Conservation (phyloP, 2,329 filamentous ascomycete genomes). For the Scortechinia acanthostroma region DNA sequence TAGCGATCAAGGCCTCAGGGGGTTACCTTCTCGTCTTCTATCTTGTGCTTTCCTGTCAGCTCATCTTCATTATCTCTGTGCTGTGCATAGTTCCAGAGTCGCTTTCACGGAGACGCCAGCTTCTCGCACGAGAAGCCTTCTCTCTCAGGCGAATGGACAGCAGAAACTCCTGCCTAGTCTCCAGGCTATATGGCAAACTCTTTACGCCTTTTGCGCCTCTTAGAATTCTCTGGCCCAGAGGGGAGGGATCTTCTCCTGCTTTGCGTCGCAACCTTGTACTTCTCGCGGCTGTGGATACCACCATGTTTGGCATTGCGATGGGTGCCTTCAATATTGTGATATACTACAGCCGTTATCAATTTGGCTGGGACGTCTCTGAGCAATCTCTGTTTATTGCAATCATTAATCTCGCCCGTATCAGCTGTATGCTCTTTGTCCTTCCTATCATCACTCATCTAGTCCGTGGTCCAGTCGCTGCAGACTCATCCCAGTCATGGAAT, state of each 20-base stretch:
- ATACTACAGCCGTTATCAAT: slow-evolving; percentile 74
- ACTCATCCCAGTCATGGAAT: slow-evolving; percentile 20
- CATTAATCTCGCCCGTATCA: slow-evolving; percentile 71
- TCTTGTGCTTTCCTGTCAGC: slow-evolving; percentile 65
- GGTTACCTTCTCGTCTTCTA: slow-evolving; percentile 80
- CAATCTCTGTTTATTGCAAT: slow-evolving; percentile 74
- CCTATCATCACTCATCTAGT: slow-evolving; percentile 70
- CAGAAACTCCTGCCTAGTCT: slow-evolving; percentile 12
- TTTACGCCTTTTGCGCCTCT: slow-evolving; percentile 72
- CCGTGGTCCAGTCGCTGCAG: slow-evolving; percentile 39
- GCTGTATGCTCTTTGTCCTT: slow-evolving; percentile 68
- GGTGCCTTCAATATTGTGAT: slow-evolving; percentile 58
- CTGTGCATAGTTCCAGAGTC: slow-evolving; percentile 76
- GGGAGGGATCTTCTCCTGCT: slow-evolving; percentile 48
- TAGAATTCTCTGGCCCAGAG: slow-evolving; percentile 66
- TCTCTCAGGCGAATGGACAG: too few species aligned
- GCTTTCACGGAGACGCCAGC: slow-evolving; percentile 66
- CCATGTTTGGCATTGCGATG: slow-evolving; percentile 31
- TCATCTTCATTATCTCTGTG: slow-evolving; percentile 68
- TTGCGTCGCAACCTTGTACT: slow-evolving; percentile 77
- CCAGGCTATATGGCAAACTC: slow-evolving; percentile 26
- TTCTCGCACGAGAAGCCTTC: slow-evolving; percentile 50
- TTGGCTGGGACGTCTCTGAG: slow-evolving; percentile 76
- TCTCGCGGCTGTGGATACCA: slow-evolving; percentile 61
- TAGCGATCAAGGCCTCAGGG: slow-evolving; percentile 71